phyloP scores from a whole-genome alignment of 768 basidiomycete species.

The Panaeolus papilionaceus region DNA sequence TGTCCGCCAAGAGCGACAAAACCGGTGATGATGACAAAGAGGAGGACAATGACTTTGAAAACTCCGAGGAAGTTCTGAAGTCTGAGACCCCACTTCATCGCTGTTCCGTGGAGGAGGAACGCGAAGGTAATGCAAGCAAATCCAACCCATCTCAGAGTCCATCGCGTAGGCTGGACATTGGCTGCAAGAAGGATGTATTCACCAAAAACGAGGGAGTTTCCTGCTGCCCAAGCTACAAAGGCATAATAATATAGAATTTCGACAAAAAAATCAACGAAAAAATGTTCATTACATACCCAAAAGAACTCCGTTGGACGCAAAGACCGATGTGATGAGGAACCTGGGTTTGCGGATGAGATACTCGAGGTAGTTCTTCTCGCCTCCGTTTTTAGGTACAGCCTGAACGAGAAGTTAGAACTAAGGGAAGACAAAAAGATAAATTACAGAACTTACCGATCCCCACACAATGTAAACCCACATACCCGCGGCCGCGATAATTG shows the following conservation, averaged over 20 bases:
- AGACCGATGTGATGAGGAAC: constrained; percentile 61
- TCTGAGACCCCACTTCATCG: constrained; percentile 59
- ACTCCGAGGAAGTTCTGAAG: constrained; percentile 68
- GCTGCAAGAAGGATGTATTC: constrained; percentile 52
- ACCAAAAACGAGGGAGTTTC: constrained; percentile 62
- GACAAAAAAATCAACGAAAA: not conserved
- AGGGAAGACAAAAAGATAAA: not conserved
- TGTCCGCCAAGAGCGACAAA: constrained; percentile 48
- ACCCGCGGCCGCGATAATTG: constrained; percentile 44
- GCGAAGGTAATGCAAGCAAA: constrained; percentile 45
- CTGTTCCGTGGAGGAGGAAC: constrained; percentile 47
- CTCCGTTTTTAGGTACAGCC: constrained; percentile 69
- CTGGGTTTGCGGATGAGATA: constrained; percentile 63
- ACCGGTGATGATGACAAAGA: constrained; percentile 55
- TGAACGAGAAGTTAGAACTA: constrained; percentile 19
- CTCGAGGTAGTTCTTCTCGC: constrained; percentile 77
- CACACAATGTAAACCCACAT: constrained; percentile 49
- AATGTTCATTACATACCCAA: constrained; percentile 36
- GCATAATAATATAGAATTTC: not conserved
- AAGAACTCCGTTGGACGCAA: constrained; percentile 58
- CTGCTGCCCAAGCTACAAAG: constrained; percentile 44
- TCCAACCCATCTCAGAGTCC: constrained; percentile 41
- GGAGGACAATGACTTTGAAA: constrained; percentile 57
- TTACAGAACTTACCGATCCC: constrained; percentile 39
- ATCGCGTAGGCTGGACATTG: constrained; percentile 35